These are phyloP conservation scores for Apiospora koreana DNA, from an alignment of 2,329 filamentous ascomycete genomes.

Conservation along the genomic window DNA sequence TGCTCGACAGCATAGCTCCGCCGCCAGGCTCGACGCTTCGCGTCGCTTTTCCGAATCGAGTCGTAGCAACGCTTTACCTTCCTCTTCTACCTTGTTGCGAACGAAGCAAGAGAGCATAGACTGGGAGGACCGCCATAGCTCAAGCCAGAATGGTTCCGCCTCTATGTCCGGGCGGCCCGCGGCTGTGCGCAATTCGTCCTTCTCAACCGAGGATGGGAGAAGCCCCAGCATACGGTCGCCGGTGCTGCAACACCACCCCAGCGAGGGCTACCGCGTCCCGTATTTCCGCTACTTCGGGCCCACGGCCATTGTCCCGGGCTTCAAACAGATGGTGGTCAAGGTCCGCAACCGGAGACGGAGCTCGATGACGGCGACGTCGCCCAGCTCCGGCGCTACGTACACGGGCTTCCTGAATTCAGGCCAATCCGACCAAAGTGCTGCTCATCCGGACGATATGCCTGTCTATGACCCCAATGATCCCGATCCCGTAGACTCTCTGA, in stretches of 20 bases:
- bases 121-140: slow-evolving; percentile 29
- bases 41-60: slow-evolving; percentile 26
- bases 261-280: slow-evolving; percentile 68
- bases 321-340: slow-evolving; percentile 88
- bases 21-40: slow-evolving; percentile 19
- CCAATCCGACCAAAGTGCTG: slow-evolving; percentile 43
- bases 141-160: slow-evolving; percentile 26
- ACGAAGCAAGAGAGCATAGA: slow-evolving; percentile 32
- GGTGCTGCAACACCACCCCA: slow-evolving; percentile 48
- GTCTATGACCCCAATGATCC: slow-evolving; percentile 75
- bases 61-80: slow-evolving; percentile 21
- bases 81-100: slow-evolving; percentile 24
- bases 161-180: slow-evolving; percentile 23
- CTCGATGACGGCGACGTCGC: slow-evolving; percentile 57
- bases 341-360: slow-evolving; percentile 67
- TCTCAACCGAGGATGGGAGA: slow-evolving; percentile 41
- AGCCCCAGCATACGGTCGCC: slow-evolving; percentile 45
- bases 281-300: slow-evolving; percentile 92
- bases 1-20: not conserved
- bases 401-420: slow-evolving; percentile 41
- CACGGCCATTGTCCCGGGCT: slow-evolving; percentile 87
- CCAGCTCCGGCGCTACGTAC: slow-evolving; percentile 39
- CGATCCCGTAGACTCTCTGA: slow-evolving; percentile 71
- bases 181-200: slow-evolving; percentile 37
- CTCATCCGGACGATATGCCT: slow-evolving; percentile 58